Conservation (phyloP, 331 rosid genomes). For the Quercus lobata region DNA sequence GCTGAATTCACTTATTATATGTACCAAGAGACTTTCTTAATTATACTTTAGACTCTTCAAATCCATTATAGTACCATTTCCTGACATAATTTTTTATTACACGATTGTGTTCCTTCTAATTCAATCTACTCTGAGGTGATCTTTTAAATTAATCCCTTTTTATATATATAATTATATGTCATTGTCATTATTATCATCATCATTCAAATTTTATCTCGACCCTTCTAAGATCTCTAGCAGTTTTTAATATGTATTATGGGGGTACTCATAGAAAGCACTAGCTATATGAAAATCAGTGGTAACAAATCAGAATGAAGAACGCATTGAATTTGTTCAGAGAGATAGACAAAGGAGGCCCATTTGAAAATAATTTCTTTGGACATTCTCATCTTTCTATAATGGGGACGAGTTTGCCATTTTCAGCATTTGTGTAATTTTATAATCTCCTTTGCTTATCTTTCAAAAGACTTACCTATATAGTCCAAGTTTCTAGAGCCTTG, state of each 20-base stretch:
- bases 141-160: too few relatives aligned
- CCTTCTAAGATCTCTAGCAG: conserved; percentile 13
- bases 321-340: neutral
- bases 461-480: neutral
- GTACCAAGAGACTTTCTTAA: neutral
- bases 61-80: neutral
- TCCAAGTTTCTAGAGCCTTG: conserved; percentile 2
- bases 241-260: neutral
- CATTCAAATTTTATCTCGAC: conserved; percentile 18
- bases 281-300: neutral
- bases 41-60: conserved; percentile 12
- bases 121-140: neutral
- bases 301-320: neutral
- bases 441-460: neutral
- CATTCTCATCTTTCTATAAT: conserved; percentile 31
- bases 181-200: conserved; percentile 6
- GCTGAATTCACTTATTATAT: conserved; percentile 3
- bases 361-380: neutral
- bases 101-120: neutral
- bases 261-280: neutral
- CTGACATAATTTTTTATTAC: neutral
- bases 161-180: neutral
- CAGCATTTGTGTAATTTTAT: neutral
- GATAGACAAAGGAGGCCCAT: neutral
- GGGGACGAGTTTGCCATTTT: conserved; percentile 3